phyloP scores from a whole-genome alignment of 2,329 filamentous ascomycete species.

The Exophiala sp. region DNA sequence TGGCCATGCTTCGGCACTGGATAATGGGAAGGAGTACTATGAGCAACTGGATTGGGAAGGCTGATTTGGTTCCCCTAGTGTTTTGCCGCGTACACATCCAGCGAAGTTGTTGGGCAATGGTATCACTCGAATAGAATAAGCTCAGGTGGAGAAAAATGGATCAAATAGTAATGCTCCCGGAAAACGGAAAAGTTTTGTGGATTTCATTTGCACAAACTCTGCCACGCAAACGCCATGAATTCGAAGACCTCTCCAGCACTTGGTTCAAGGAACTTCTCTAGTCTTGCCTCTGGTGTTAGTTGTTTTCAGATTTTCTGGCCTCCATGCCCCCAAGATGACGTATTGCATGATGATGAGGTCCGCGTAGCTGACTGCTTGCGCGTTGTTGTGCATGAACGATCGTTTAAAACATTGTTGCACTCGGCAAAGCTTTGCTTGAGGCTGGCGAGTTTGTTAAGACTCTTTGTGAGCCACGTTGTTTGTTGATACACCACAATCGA shows the following conservation, averaged over 20 bases:
- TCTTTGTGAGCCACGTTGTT: background rate
- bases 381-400: too few species aligned
- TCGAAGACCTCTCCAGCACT: slow-evolving; percentile 29
- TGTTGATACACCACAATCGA: background rate
- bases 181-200: too few species aligned
- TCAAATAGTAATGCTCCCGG: too few species aligned
- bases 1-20: background rate
- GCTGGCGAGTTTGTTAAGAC: background rate
- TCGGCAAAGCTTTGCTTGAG: background rate
- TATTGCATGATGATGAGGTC: slow-evolving; percentile 1
- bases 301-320: slow-evolving; percentile 8
- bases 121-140: too few species aligned
- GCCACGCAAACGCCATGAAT: too few species aligned
- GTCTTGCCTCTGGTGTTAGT: background rate
- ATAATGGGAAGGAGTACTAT: background rate
- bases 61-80: background rate
- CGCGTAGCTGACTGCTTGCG: background rate
- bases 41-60: slow-evolving; percentile 1
- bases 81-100: background rate
- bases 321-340: background rate
- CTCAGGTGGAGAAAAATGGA: too few species aligned
- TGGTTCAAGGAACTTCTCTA: slow-evolving; percentile 26
- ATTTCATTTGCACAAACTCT: too few species aligned
- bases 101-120: too few species aligned
- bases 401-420: background rate